These are phyloP conservation scores for Calonectria hawksworthii DNA, from an alignment of 2,329 filamentous ascomycete species.

Conservation along the genomic window DNA sequence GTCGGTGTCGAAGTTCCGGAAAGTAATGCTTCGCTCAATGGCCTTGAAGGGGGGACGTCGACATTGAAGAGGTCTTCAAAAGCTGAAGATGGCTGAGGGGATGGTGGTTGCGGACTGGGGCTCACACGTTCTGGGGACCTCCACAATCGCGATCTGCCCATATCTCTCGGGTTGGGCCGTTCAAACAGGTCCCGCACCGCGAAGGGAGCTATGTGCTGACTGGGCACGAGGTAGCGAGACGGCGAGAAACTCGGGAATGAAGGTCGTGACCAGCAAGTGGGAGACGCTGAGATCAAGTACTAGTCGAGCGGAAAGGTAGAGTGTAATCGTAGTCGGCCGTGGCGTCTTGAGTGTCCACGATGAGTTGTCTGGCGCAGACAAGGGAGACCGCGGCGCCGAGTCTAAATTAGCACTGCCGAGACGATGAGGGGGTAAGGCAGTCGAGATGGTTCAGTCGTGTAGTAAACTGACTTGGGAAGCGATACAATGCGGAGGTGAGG, in stretches of 20 bases:
- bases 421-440: conserved; percentile 33
- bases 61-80: conserved; percentile 62
- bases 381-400: conserved; percentile 40
- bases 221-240: conserved; percentile 18
- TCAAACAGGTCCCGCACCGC: conserved; percentile 38
- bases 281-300: conserved; percentile 41
- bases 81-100: conserved; percentile 60
- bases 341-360: conserved; percentile 37
- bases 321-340: conserved; percentile 29
- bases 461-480: conserved; percentile 10
- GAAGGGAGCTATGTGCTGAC: conserved; percentile 27
- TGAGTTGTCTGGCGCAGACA: conserved; percentile 36
- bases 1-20: conserved; percentile 56
- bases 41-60: conserved; percentile 60
- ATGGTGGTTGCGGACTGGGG: conserved; percentile 58
- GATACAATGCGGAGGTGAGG: conserved; percentile 12
- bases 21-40: conserved; percentile 62
- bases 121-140: conserved; percentile 60
- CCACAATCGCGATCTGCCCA: conserved; percentile 63
- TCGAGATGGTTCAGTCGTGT: conserved; percentile 23
- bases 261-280: conserved; percentile 28
- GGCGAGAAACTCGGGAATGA: conserved; percentile 22
- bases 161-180: conserved; percentile 47
- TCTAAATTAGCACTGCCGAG: conserved; percentile 43
- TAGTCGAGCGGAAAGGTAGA: conserved; percentile 35